A percentile compares a stretch with the other conserved stretches of the same genome.
phyloP scores from a whole-genome alignment of 139 green algal genomes.

The Trebouxia sp. region DNA sequence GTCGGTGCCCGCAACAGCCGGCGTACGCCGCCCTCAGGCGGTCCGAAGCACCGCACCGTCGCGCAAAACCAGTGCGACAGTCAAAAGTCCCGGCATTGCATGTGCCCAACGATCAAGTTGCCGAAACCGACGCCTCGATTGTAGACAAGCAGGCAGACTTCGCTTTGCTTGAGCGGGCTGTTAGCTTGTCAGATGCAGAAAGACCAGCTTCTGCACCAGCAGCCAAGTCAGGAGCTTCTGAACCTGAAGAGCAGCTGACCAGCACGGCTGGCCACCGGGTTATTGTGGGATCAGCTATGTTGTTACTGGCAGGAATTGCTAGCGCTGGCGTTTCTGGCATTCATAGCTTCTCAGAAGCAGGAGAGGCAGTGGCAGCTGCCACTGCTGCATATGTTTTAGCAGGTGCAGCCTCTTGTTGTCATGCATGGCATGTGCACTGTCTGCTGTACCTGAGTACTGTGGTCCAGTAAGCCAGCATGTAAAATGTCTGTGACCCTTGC shows the following conservation, averaged over 20 bases:
- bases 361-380: background rate
- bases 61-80: too few relatives aligned
- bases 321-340: background rate
- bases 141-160: too few relatives aligned
- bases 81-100: too few relatives aligned
- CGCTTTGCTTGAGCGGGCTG: too few relatives aligned
- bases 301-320: constrained; percentile 10
- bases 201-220: too few relatives aligned
- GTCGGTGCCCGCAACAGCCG: too few relatives aligned
- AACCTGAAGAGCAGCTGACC: constrained; percentile 8
- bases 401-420: background rate
- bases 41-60: too few relatives aligned
- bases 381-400: constrained; percentile 14
- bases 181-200: too few relatives aligned
- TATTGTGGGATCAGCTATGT: constrained; percentile 2
- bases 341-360: background rate
- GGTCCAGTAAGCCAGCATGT: background rate
- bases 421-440: background rate
- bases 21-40: too few relatives aligned
- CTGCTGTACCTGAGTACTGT: background rate
- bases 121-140: too few relatives aligned
- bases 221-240: too few relatives aligned
- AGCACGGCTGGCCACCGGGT: constrained; percentile 3
- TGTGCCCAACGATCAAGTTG: too few relatives aligned
- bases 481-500: background rate